These are phyloP conservation scores for Candida xiaguanensis DNA, from an alignment of 805 yeast species.

Conservation along the genomic window DNA sequence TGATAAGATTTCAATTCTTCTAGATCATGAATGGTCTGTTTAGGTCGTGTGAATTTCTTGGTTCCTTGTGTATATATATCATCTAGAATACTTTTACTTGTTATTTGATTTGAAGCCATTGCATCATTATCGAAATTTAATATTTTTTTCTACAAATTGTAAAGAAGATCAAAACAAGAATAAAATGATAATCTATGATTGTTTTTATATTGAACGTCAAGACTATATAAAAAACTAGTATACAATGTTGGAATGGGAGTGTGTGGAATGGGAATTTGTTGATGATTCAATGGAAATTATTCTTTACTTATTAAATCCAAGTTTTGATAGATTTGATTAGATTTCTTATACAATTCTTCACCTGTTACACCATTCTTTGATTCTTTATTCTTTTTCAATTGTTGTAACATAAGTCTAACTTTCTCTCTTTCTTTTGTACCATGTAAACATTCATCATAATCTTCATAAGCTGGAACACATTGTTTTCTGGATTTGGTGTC, in stretches of 20 bases:
- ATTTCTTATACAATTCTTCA: slow-evolving; percentile 38
- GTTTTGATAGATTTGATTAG: slow-evolving; percentile 40
- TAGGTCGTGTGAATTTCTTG: slow-evolving; percentile 23
- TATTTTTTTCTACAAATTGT: neutral
- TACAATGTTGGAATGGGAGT: too few relatives aligned
- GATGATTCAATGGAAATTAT: too few relatives aligned
- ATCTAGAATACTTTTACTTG: slow-evolving; percentile 34
- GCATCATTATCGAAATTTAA: neutral
- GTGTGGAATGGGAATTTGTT: too few relatives aligned
- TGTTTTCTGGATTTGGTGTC: slow-evolving; percentile 39
- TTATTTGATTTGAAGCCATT: slow-evolving; percentile 19
- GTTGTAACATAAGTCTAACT: slow-evolving; percentile 42
- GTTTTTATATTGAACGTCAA: neutral
- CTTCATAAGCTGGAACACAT: slow-evolving; percentile 43
- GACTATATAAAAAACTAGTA: neutral
- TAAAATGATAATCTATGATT: neutral
- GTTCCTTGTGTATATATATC: slow-evolving; percentile 29
- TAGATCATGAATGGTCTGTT: slow-evolving; percentile 51
- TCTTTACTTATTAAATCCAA: slow-evolving; percentile 34
- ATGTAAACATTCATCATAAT: slow-evolving; percentile 46
- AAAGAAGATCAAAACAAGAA: too few relatives aligned
- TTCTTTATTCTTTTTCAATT: slow-evolving; percentile 42
- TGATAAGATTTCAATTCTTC: slow-evolving; percentile 80
- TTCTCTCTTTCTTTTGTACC: slow-evolving; percentile 45
- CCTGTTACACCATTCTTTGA: slow-evolving; percentile 39